phyloP scores from a whole-genome alignment of 345 rosid genomes.

The Citrus inodora region DNA sequence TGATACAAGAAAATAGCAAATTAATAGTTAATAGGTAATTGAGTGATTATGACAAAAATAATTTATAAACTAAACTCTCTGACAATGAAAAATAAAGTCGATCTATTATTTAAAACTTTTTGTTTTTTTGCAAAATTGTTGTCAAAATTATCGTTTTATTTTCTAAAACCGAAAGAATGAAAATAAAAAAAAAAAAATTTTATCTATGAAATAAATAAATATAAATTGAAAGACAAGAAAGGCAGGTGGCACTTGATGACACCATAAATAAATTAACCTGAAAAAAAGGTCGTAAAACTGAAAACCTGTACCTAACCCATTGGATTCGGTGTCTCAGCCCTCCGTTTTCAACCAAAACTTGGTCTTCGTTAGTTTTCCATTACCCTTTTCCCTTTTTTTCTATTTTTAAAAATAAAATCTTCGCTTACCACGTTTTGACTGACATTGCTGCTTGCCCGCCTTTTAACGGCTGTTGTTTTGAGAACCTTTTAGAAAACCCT shows the following conservation, averaged over 20 bases:
- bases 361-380: background rate
- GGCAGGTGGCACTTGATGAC: background rate
- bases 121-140: too few species aligned
- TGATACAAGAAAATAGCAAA: fast-evolving
- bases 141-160: too few species aligned
- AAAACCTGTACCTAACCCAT: constrained; percentile 6
- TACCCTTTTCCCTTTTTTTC: background rate
- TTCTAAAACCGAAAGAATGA: too few species aligned
- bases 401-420: background rate
- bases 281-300: background rate
- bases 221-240: background rate
- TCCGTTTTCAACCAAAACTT: background rate
- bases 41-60: too few species aligned
- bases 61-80: too few species aligned
- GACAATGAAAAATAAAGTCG: too few species aligned
- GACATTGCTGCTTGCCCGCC: constrained; percentile 4
- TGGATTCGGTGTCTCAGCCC: background rate
- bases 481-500: background rate
- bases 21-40: too few species aligned
- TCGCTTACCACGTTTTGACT: background rate
- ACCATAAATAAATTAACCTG: background rate
- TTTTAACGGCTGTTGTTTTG: constrained; percentile 16
- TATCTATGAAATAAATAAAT: too few species aligned
- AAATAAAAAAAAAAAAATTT: too few species aligned
- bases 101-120: too few species aligned